Conservation (phyloP, 2,329 filamentous ascomycete genomes). For the Aspergillus tubingensis region DNA sequence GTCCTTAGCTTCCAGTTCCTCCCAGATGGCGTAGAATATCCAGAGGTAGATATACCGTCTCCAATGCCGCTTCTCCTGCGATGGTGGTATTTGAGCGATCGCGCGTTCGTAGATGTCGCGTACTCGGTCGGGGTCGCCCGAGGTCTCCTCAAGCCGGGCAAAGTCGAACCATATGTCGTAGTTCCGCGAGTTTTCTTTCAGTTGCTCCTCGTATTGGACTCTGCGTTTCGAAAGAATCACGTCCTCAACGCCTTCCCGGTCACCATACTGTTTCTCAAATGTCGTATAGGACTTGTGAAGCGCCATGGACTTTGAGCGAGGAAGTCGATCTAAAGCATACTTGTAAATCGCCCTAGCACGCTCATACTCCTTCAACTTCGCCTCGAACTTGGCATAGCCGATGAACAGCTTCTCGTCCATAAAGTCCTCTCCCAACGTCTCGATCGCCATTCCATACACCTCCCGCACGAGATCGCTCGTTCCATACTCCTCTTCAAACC, state of each 20-base stretch:
- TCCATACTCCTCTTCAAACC: slow-evolving; percentile 93
- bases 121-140: slow-evolving; percentile 78
- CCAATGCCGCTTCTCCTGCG: slow-evolving; percentile 97
- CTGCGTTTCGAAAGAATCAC: slow-evolving; percentile 92
- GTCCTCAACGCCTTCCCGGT: slow-evolving; percentile 89
- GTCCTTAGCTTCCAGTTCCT: slow-evolving; percentile 84
- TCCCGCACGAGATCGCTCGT: slow-evolving; percentile 89
- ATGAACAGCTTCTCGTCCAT: slow-evolving; percentile 97
- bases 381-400: slow-evolving; percentile 91
- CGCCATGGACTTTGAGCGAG: slow-evolving; percentile 78
- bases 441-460: slow-evolving; percentile 84
- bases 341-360: slow-evolving; percentile 94
- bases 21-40: slow-evolving; percentile 96
- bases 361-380: slow-evolving; percentile 93
- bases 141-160: slow-evolving; percentile 82
- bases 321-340: slow-evolving; percentile 88
- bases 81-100: slow-evolving; percentile 91
- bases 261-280: slow-evolving; percentile 97
- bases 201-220: slow-evolving; percentile 89
- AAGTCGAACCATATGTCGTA: slow-evolving; percentile 99
- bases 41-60: slow-evolving; percentile 95
- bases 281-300: slow-evolving; percentile 94
- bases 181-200: slow-evolving; percentile 92
- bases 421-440: slow-evolving; percentile 88
- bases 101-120: slow-evolving; percentile 94